Conservation (phyloP, 306 rosid genomes). For the Urtica urens region DNA sequence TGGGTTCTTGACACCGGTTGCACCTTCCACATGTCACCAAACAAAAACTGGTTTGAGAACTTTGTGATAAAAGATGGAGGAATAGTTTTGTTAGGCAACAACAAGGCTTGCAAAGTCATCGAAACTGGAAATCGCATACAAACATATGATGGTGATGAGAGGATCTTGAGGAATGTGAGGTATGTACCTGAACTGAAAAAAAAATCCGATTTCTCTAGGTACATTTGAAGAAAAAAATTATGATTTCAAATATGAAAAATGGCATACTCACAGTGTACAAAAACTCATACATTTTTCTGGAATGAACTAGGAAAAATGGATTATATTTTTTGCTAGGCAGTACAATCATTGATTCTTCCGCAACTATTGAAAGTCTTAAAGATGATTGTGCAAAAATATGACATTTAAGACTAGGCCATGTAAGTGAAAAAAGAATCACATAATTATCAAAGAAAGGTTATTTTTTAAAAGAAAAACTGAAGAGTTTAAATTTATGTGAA, state of each 20-base stretch:
- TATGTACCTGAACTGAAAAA: background rate
- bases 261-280: background rate
- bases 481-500: background rate
- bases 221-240: background rate
- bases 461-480: background rate
- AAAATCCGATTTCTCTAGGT: background rate
- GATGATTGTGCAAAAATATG: too few relatives aligned
- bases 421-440: background rate
- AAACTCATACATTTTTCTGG: background rate
- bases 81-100: background rate
- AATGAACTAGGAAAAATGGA: background rate
- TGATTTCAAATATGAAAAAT: background rate
- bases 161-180: background rate
- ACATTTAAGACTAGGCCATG: too few relatives aligned
- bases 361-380: background rate
- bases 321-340: background rate
- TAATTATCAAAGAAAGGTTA: background rate
- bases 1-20: conserved; percentile 5
- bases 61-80: background rate
- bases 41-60: background rate
- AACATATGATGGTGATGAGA: background rate
- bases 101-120: background rate
- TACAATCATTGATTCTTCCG: background rate
- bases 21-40: background rate
- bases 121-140: background rate